Percentiles rank a stretch among this genome's conserved stretches.
These are phyloP conservation scores for Tricholoma terreum DNA, from an alignment of 768 basidiomycete species.

Conservation along the genomic window DNA sequence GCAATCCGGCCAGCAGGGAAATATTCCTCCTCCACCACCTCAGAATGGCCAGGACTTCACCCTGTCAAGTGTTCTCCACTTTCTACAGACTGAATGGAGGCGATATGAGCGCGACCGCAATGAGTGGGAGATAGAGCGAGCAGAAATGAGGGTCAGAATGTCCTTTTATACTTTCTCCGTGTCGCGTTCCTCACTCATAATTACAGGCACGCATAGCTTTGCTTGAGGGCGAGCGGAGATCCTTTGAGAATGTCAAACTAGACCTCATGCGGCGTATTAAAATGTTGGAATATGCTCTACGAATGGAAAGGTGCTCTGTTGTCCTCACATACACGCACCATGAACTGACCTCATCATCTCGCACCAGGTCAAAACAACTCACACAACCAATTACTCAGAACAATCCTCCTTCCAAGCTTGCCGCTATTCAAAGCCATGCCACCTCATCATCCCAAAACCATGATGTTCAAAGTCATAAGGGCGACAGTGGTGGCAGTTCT, in stretches of 20 bases:
- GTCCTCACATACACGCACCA: conserved; percentile 6
- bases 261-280: conserved; percentile 96
- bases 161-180: conserved; percentile 16
- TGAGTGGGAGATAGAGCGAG: conserved; percentile 99
- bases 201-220: conserved; percentile 91
- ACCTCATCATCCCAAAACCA: conserved; percentile 61
- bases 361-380: conserved; percentile 74
- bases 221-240: conserved; percentile 93
- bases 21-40: conserved; percentile 71
- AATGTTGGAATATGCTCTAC: conserved; percentile 97
- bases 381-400: conserved; percentile 54
- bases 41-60: conserved; percentile 91
- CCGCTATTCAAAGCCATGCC: conserved; percentile 53
- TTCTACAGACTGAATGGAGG: conserved; percentile 97
- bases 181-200: conserved; percentile 28
- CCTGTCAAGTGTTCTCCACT: conserved; percentile 93
- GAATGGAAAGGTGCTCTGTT: conserved; percentile 83
- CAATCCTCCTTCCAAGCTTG: conserved; percentile 64
- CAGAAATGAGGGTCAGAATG: conserved; percentile 91
- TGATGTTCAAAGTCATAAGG: conserved; percentile 69
- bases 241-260: conserved; percentile 94
- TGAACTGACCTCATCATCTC: conserved; percentile 1
- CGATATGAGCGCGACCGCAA: conserved; percentile 97
- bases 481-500: conserved; percentile 77
- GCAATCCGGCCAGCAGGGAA: conserved; percentile 44